Percentiles rank a stretch among this genome's conserved stretches.
These are phyloP conservation scores for Chaetomiaceae sp. DNA, from an alignment of 2,329 filamentous ascomycete species.

Conservation along the genomic window DNA sequence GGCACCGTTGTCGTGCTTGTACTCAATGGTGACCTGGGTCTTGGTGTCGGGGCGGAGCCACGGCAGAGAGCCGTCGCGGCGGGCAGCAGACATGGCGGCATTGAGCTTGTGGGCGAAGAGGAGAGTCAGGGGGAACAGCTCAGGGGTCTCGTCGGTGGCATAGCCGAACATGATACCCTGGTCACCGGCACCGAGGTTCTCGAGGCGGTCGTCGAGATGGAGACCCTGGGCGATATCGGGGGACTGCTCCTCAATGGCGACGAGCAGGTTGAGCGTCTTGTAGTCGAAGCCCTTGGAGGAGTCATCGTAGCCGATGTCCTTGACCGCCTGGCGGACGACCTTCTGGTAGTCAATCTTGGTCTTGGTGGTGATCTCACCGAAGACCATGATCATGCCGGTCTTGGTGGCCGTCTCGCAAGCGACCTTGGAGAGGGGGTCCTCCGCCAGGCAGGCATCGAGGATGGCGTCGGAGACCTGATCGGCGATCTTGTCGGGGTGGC, in stretches of 20 bases:
- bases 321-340: slow-evolving; percentile 88
- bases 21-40: slow-evolving; percentile 99
- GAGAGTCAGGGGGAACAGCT: slow-evolving; percentile 91
- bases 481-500: slow-evolving; percentile 94
- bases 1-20: slow-evolving; percentile 91
- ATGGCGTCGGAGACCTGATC: slow-evolving; percentile 98
- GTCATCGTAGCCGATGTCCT: slow-evolving; percentile 98
- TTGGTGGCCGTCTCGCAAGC: slow-evolving; percentile 99
- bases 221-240: slow-evolving; percentile 98
- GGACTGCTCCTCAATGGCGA: slow-evolving; percentile 98
- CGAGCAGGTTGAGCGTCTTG: slow-evolving; percentile 98
- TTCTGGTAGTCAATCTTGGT: slow-evolving; percentile 96
- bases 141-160: slow-evolving; percentile 97
- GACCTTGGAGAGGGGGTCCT: slow-evolving; percentile 97
- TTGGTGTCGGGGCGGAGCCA: slow-evolving; percentile 99
- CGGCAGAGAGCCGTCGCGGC: slow-evolving; percentile 78
- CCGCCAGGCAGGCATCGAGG: slow-evolving; percentile 92
- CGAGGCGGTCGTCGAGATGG: slow-evolving; percentile 93
- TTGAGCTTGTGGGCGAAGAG: slow-evolving; percentile 97
- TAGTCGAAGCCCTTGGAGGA: slow-evolving; percentile 99
- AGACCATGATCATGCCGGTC: slow-evolving; percentile 99
- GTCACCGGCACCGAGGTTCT: slow-evolving; percentile 97
- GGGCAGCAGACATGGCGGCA: slow-evolving; percentile 84
- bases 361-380: slow-evolving; percentile 98
- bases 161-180: slow-evolving; percentile 99